Evolutionary conservation across 2,329 filamentous ascomycete genomes (phyloP).

Genomic region (Alternaria metachromatica): DNA sequence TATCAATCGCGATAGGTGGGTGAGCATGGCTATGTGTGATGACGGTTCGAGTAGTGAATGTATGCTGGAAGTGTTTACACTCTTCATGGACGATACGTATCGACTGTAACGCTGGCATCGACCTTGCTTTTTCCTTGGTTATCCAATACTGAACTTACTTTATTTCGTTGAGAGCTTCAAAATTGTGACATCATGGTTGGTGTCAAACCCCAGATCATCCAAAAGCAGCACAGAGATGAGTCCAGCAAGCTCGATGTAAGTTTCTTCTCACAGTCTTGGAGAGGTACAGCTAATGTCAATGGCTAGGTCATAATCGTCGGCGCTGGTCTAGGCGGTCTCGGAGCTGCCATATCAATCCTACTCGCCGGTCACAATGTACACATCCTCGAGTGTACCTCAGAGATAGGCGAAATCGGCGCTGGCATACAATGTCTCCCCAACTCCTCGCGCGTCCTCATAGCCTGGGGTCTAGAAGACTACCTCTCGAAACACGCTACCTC

Average conservation of each 20-base stretch:
- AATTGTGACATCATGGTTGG: conserved; percentile 33
- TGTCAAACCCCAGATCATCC: conserved; percentile 33
- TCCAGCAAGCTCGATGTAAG: conserved; percentile 37
- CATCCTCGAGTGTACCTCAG: conserved; percentile 56
- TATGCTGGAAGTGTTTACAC: conserved; percentile 7
- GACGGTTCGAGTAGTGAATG: conserved; percentile 8
- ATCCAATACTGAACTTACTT: neutral
- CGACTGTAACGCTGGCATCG: neutral
- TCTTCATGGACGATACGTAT: neutral
- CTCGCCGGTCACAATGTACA: conserved; percentile 57
- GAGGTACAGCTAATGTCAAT: neutral
- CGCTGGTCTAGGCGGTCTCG: conserved; percentile 63
- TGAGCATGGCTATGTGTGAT: conserved; percentile 25
- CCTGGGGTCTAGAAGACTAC: conserved; percentile 57
- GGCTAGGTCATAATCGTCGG: conserved; percentile 58
- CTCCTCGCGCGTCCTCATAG: conserved; percentile 54
- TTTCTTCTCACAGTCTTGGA: neutral
- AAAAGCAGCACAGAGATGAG: conserved; percentile 34
- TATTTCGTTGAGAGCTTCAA: neutral
- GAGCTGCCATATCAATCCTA: conserved; percentile 56
- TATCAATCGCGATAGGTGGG: conserved; percentile 27
- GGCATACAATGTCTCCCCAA: conserved; percentile 61
- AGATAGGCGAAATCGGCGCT: conserved; percentile 59
- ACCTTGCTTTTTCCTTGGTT: neutral
- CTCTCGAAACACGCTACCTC: conserved; percentile 54